A percentile compares a stretch with the other conserved stretches of the same genome.
Evolutionary conservation across 108 stramenopile species (phyloP).

Genomic region (Nitzschia palea): DNA sequence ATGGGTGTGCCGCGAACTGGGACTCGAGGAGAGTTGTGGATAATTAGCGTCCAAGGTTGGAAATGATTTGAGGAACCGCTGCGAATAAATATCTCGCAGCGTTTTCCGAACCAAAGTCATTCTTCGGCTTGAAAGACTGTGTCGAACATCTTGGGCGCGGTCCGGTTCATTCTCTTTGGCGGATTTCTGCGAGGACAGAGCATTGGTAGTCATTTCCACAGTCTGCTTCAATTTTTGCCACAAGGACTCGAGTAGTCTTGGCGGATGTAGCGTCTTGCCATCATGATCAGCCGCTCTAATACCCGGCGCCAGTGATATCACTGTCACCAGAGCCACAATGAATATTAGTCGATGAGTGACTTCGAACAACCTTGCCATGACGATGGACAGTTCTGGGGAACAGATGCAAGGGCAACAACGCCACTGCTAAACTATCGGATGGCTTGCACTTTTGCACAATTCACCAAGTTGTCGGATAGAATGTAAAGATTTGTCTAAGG

Average conservation of each 20-base stretch:
- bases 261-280: no score
- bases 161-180: neutral
- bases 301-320: no score
- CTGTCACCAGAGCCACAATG: no score
- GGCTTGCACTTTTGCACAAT: no score
- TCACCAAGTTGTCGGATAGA: no score
- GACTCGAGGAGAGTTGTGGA: neutral
- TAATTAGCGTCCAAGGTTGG: conserved; percentile 16
- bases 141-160: neutral
- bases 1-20: neutral
- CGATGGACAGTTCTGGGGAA: no score
- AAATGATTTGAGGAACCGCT: conserved; percentile 15
- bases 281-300: no score
- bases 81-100: conserved; percentile 25
- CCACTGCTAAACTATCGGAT: no score
- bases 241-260: conserved; percentile 16
- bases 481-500: no score
- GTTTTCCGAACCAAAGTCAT: conserved; percentile 18
- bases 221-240: conserved; percentile 32
- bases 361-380: no score
- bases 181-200: neutral
- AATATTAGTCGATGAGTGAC: no score
- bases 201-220: conserved; percentile 17
- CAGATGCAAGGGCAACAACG: no score
- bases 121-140: conserved; percentile 12